Base-by-base conservation (phyloP, 148 eudicot genomes). In the Spergularia bocconei region DNA sequence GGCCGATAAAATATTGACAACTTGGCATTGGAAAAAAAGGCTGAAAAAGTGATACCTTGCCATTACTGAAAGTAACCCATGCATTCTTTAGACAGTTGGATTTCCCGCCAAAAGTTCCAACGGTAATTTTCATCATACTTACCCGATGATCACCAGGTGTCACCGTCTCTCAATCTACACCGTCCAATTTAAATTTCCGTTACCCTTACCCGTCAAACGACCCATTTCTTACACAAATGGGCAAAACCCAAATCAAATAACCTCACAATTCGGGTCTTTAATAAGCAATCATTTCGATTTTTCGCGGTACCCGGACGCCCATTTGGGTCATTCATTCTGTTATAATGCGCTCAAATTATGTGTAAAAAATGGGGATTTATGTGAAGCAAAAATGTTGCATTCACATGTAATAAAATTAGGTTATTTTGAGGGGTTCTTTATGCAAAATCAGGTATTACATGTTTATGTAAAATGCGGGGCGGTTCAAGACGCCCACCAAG, bases 361-460 rank as follows among this genome's bases (percentile, higher is more conserved):
- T 41, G 81, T 86, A 7, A 77, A 53, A 65, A 36, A 21, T 63
- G 81, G 85, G 58, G 52, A 60, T 58, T 52, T 82, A 44, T 4
- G 14, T 20, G 66, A 68, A 68, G 88, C 84, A 12, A 79, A 78
- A 60, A 80, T 70, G 44, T 1, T 84, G 9, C 92, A 87, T 78
- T 85, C 85, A 13, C 74, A 75, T 61, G 51, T 85, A 13, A 77
- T 80, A 3, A 88, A 88, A 71, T 69, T 77, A 48, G 90, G 89
- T 17, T 79, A 23, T 66, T 54, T 64, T 67, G 48, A 71, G 39
- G 73, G 63, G 2, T 52, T 84, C 63, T 80, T 85, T 4, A 54
- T 87, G 78, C 82, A 83, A 71, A 87, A 85, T 63, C 88, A 82
- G 23, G 76, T 87, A 12, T 67, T 88, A n/a, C 56, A 78, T 76